Conservation (phyloP, 768 basidiomycete species). For the Obba rivulosa region DNA sequence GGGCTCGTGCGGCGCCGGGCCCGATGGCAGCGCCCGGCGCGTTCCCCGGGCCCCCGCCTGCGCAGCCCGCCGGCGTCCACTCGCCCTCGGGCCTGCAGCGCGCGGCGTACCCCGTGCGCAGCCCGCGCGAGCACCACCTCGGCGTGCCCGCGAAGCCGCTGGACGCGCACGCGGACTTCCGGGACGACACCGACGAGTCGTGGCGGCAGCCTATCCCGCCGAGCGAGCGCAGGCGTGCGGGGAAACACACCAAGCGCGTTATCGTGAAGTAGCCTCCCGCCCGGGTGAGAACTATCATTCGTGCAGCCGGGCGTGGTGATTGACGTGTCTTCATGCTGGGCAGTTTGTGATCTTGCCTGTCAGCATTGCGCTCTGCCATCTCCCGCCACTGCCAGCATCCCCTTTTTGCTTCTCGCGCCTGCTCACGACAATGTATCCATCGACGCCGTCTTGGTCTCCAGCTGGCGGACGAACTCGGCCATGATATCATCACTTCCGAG, state of each 20-base stretch:
- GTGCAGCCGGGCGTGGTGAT: too few relatives aligned
- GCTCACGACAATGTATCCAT: too few relatives aligned
- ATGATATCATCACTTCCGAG: too few relatives aligned
- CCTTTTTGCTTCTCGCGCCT: too few relatives aligned
- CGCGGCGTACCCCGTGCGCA: slow-evolving; percentile 17
- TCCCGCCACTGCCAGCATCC: too few relatives aligned
- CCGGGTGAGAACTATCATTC: too few relatives aligned
- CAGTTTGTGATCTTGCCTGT: too few relatives aligned
- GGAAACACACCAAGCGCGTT: slow-evolving; percentile 74
- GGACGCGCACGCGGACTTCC: slow-evolving; percentile 32
- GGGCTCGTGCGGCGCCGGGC: slow-evolving; percentile 14
- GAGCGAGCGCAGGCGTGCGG: slow-evolving; percentile 68
- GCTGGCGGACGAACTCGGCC: too few relatives aligned
- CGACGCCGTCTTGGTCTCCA: too few relatives aligned
- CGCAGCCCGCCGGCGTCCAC: slow-evolving; percentile 19
- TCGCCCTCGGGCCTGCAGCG: slow-evolving; percentile 23
- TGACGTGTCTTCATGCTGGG: too few relatives aligned
- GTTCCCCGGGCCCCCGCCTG: slow-evolving; percentile 32
- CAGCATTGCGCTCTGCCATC: too few relatives aligned
- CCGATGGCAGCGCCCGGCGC: slow-evolving; percentile 1
- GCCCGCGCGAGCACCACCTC: slow-evolving; percentile 6
- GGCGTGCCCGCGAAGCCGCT: slow-evolving; percentile 6
- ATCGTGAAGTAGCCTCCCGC: slow-evolving; percentile 30
- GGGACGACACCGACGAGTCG: slow-evolving; percentile 58
- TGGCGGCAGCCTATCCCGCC: slow-evolving; percentile 73